phyloP scores from a whole-genome alignment of 352 stramenopile species.

The Phytophthora pinifolia region DNA sequence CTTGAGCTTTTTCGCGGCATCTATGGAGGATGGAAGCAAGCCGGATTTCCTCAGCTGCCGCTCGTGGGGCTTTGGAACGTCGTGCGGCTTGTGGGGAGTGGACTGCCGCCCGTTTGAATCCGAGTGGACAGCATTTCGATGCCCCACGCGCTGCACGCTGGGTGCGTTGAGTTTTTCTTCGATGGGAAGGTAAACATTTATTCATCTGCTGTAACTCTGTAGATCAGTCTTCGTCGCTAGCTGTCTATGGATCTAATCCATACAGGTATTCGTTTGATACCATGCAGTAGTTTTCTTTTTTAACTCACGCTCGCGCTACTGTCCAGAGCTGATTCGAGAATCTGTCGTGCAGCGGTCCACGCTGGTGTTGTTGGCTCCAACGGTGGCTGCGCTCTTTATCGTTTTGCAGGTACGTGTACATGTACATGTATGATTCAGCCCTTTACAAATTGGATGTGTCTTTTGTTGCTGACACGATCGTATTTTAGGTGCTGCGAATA shows the following conservation, averaged over 20 bases:
- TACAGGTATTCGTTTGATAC: constrained; percentile 46
- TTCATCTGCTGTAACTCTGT: constrained; percentile 2
- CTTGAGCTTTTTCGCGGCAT: constrained; percentile 75
- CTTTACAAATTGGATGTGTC: not conserved
- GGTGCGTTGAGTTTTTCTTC: constrained; percentile 30
- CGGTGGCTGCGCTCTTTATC: constrained; percentile 68
- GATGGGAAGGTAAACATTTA: not conserved
- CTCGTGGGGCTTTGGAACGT: constrained; percentile 61
- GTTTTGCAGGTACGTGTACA: constrained; percentile 43
- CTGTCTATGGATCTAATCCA: constrained; percentile 62
- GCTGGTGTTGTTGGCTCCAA: constrained; percentile 67
- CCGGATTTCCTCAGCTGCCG: constrained; percentile 71
- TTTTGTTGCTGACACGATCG: not conserved
- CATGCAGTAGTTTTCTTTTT: not conserved
- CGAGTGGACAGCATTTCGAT: constrained; percentile 65
- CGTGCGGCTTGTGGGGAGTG: constrained; percentile 63
- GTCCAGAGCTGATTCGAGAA: constrained; percentile 68
- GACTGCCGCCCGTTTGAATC: constrained; percentile 65
- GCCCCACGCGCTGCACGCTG: constrained; percentile 62
- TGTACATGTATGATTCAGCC: not conserved
- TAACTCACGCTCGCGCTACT: not conserved
- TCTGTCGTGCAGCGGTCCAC: constrained; percentile 80
- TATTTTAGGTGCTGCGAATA: constrained; percentile 37
- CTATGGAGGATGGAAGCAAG: constrained; percentile 44
- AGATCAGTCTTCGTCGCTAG: constrained; percentile 69